Conservation (phyloP, 2,329 filamentous ascomycete species). For the Paecilomyces sp. region DNA sequence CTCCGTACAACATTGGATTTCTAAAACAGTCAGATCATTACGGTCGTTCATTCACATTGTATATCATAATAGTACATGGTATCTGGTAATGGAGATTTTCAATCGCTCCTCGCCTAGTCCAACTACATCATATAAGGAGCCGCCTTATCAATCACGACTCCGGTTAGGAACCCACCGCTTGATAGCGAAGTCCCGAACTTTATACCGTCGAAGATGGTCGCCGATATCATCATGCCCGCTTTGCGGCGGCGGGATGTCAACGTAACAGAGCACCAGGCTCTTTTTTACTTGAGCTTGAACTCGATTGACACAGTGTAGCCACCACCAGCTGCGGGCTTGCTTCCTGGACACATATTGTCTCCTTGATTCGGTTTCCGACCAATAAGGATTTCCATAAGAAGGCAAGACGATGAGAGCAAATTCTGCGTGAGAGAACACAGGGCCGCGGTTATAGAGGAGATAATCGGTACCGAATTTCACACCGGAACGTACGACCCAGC, state of each 20-base stretch:
- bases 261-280: slow-evolving; percentile 80
- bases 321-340: slow-evolving; percentile 40
- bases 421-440: slow-evolving; percentile 90
- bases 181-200: slow-evolving; percentile 71
- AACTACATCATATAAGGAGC: background rate
- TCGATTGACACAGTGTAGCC: slow-evolving; percentile 76
- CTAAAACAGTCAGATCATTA: background rate
- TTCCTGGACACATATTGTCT: slow-evolving; percentile 46
- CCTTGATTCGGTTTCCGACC: slow-evolving; percentile 48
- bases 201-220: slow-evolving; percentile 60
- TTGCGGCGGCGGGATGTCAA: slow-evolving; percentile 72
- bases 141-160: slow-evolving; percentile 49
- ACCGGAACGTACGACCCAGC: slow-evolving; percentile 87
- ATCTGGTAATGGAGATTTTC: background rate
- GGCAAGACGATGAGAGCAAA: slow-evolving; percentile 83
- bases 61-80: background rate
- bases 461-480: slow-evolving; percentile 95
- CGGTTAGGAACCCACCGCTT: slow-evolving; percentile 81
- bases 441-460: slow-evolving; percentile 86
- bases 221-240: slow-evolving; percentile 51
- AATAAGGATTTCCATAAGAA: slow-evolving; percentile 67
- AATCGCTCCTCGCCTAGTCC: background rate
- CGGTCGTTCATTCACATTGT: background rate
- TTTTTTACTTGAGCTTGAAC: slow-evolving; percentile 88
- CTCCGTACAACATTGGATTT: background rate